A percentile compares a stretch with the other conserved stretches of the same genome.
Evolutionary conservation across 306 rosid genomes (phyloP).

Genomic region (Dryas octopetala): DNA sequence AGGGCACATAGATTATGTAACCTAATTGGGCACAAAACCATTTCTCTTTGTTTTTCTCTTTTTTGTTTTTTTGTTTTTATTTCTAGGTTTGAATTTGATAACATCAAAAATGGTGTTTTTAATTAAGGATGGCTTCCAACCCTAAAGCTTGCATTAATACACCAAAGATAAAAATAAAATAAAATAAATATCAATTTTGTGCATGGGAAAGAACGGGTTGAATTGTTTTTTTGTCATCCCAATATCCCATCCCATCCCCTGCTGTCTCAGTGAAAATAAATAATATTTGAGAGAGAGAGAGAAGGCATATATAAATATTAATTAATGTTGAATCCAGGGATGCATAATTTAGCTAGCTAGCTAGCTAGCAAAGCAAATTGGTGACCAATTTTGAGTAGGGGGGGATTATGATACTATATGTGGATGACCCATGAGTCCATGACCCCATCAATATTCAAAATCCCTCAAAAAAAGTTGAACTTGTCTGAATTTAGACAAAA

Average conservation of each 20-base stretch:
- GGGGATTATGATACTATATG: slow-evolving; percentile 5
- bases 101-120: background rate
- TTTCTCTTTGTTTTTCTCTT: too few relatives aligned
- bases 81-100: background rate
- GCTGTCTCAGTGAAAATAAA: background rate
- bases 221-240: background rate
- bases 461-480: background rate
- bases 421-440: background rate
- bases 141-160: background rate
- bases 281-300: background rate
- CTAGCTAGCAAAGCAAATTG: background rate
- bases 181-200: background rate
- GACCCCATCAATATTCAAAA: background rate
- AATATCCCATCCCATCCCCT: background rate
- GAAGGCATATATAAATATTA: background rate
- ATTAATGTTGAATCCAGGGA: background rate
- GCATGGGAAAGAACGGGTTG: background rate
- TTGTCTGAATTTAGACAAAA: background rate
- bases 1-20: too few relatives aligned
- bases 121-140: slow-evolving; percentile 1
- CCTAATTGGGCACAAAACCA: too few relatives aligned
- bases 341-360: background rate
- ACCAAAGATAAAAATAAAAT: too few relatives aligned
- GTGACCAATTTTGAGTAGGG: slow-evolving; percentile 3
- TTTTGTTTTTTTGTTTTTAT: background rate